Evolutionary conservation across 352 stramenopile species (phyloP), one percentile per base, ranked within the genome.

Genomic region (Phytophthora boehmeriae): DNA sequence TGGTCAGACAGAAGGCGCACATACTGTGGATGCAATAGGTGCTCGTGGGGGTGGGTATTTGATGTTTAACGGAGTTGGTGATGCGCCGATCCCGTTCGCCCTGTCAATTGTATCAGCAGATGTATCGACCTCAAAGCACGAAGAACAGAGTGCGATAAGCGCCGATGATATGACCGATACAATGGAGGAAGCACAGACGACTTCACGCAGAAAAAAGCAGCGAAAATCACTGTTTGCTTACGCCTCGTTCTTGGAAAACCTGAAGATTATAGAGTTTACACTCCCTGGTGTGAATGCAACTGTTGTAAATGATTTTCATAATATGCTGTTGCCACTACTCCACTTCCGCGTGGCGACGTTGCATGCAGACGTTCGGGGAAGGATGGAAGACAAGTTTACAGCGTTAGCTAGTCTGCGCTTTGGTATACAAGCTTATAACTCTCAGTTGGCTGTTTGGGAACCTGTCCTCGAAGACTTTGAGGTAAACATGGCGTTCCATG

Each of bases 221-320:
- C 60, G 50, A 42, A 71, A 71, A 11, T 52, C 58, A 1, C 28
- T 68, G 4, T 66, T 65, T 27, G 22, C 66, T 39, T 66, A 62
- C 28, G 35, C 48, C 38, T 73, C 46, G 52, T 75, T 88, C 43
- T 57, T 88, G 0, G 66, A 84, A 10, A 86, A 91, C 28, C 59
- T 93, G 25, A 93, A 91, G 57, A 84, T 92, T 20, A 62, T 92
- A 42, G 76, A 93, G 47, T 83, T 95, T 48, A 86, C 71, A 34
- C 65, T 95, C 0, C 84, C 86, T 25, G 86, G 84, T 10, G 62
- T 95, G 27, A 89, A 92, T 28, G 83, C 86, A 8, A 95, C 86
- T 6, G 71, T 95, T 23, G 76, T 95, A 13, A 95, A 95, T 54
- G 86, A 95, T 57, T 93, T 93, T 34, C 83, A 95, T 64, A 93